Base-by-base conservation (phyloP, 1,139 yeast species). In the Nakaseomyces nivariensis region DNA sequence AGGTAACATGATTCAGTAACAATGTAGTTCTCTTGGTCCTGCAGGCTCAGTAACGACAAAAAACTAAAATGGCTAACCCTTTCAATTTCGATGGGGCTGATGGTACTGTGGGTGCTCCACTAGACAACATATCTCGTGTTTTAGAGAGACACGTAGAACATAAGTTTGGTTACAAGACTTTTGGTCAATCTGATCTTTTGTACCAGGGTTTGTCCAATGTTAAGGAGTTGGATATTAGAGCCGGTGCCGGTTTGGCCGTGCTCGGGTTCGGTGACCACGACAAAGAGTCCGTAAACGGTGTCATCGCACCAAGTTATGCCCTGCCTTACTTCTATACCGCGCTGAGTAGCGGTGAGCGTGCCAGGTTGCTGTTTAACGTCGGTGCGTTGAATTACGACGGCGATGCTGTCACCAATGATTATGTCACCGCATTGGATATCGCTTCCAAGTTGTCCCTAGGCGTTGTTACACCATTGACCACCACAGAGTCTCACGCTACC, bases 171-270 rank as follows among this genome's bases (percentile, higher is more conserved):
- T 89, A 85, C 59, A 79, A 77, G 53, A 71, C 83, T 52, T 75
- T 85, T 40, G 85, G 85, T 11, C 77, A 79, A 46, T 74, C 77
- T 10, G 78, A 79, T 58, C 72, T 78, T 52, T 70, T 85, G 49
- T 92, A 85, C 62, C 69, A 76, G 24, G 75, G 82, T 47, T 66
- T 86, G 55, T 25, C 17, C 9, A 22, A 33, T 78, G 59, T 75
- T 76, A 58, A 59, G 42, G 67, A 65, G 49, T 43, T 88, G 53
- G 89, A 89, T 64, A 78, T 87, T 46, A 79, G 96, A 65, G 73
- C 85, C 1, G 97, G 97, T 58, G 95, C 96, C 33, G 86, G 92
- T 45, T 77, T 81, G 57, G 78, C 87, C 41, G 74, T 92, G 48
- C 72, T 86, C 51, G 97, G 97, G 27, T 89, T 82, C 69, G 71